Conservation (phyloP, 2,329 filamentous ascomycete genomes). For the Biscogniauxia sp. region DNA sequence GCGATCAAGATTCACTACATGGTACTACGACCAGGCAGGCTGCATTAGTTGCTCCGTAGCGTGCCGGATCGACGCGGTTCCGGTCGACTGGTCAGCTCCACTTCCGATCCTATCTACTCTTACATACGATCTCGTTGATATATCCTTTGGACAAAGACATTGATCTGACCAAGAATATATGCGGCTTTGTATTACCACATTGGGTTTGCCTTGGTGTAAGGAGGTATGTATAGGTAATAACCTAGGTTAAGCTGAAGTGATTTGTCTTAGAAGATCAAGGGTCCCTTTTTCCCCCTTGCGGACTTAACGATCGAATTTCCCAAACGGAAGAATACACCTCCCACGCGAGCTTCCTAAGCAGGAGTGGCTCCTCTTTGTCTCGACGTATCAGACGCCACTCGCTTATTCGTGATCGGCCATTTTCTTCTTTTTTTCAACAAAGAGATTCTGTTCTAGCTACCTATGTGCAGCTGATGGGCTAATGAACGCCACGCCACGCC, state of each 20-base stretch:
- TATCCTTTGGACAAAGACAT: neutral
- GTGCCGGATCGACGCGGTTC: neutral
- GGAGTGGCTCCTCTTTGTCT: neutral
- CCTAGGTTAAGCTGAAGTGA: too few relatives aligned
- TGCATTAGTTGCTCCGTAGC: neutral
- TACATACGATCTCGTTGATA: neutral
- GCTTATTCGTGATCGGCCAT: neutral
- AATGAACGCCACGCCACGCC: too few relatives aligned
- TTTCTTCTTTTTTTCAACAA: too few relatives aligned
- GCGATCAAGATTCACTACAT: too few relatives aligned
- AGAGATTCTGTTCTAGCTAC: too few relatives aligned
- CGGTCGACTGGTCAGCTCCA: neutral
- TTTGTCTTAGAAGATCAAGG: too few relatives aligned
- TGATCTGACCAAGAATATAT: too few relatives aligned
- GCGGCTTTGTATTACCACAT: too few relatives aligned
- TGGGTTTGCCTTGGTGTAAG: too few relatives aligned
- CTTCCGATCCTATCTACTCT: neutral
- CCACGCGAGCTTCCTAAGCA: neutral
- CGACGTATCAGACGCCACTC: neutral
- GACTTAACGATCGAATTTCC: neutral
- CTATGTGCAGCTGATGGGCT: too few relatives aligned
- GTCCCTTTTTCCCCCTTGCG: neutral
- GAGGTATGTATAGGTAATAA: too few relatives aligned
- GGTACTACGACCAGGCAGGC: neutral
- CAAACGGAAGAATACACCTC: neutral